phyloP scores from a whole-genome alignment of 1,284 basidiomycete species.

The Ganoderma sp. region DNA sequence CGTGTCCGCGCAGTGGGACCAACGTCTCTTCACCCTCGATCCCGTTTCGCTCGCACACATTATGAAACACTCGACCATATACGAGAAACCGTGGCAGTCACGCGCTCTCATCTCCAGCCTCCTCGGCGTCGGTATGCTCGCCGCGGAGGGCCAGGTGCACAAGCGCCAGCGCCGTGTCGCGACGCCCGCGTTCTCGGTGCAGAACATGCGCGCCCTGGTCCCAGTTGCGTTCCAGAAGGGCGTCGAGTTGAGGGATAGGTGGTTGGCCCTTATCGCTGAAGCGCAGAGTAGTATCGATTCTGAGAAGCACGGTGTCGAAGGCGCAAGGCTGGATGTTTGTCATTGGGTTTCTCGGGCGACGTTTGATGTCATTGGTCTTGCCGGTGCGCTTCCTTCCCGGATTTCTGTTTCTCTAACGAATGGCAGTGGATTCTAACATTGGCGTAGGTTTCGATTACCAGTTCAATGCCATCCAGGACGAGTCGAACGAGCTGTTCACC shows the following conservation, averaged over 20 bases:
- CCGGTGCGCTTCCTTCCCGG: slow-evolving; percentile 51
- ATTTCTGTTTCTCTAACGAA: neutral
- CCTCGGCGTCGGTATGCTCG: slow-evolving; percentile 79
- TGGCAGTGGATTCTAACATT: neutral
- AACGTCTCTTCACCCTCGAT: slow-evolving; percentile 76
- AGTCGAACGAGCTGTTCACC: slow-evolving; percentile 73
- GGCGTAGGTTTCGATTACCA: slow-evolving; percentile 74
- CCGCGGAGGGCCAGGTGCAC: slow-evolving; percentile 75
- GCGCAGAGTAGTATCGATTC: slow-evolving; percentile 20
- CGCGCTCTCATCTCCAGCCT: slow-evolving; percentile 72
- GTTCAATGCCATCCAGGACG: slow-evolving; percentile 78
- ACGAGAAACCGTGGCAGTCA: slow-evolving; percentile 83
- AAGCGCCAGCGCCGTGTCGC: slow-evolving; percentile 77
- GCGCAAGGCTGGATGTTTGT: slow-evolving; percentile 62
- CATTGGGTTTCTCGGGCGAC: slow-evolving; percentile 79
- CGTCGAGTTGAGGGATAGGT: slow-evolving; percentile 62
- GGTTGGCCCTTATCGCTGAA: slow-evolving; percentile 52
- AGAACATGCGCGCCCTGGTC: slow-evolving; percentile 71
- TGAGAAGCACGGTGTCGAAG: slow-evolving; percentile 33
- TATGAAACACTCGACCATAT: slow-evolving; percentile 68
- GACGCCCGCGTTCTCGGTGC: slow-evolving; percentile 77
- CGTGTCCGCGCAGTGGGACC: slow-evolving; percentile 65
- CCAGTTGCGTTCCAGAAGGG: slow-evolving; percentile 76
- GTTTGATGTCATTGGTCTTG: slow-evolving; percentile 81
- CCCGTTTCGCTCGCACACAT: slow-evolving; percentile 73